phyloP scores from a whole-genome alignment of 2,329 filamentous ascomycete species.

The Alternaria brassicae region DNA sequence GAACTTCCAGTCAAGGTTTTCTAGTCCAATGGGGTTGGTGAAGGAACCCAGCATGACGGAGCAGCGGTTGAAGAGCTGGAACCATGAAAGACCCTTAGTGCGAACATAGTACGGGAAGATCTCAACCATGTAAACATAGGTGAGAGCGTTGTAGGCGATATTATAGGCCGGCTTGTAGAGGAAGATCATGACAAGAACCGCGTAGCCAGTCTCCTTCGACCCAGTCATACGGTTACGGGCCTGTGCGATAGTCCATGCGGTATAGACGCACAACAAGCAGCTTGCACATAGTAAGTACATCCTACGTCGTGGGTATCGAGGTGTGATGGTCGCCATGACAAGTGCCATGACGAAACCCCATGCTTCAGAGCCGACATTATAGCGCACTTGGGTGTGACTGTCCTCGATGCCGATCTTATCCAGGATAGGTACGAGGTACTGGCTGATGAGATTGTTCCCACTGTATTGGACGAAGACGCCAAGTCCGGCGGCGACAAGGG shows the following conservation, averaged over 20 bases:
- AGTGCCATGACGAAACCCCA: slow-evolving; percentile 66
- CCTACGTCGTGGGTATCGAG: slow-evolving; percentile 62
- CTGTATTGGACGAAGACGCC: slow-evolving; percentile 72
- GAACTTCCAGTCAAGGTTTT: slow-evolving; percentile 66
- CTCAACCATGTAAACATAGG: slow-evolving; percentile 62
- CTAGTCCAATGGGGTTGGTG: slow-evolving; percentile 69
- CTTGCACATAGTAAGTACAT: slow-evolving; percentile 60
- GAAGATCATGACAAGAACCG: slow-evolving; percentile 60
- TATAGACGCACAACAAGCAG: slow-evolving; percentile 45
- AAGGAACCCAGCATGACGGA: slow-evolving; percentile 67
- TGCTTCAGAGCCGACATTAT: slow-evolving; percentile 65
- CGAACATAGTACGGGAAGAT: slow-evolving; percentile 60
- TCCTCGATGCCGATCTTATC: slow-evolving; percentile 66
- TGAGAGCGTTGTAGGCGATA: slow-evolving; percentile 64
- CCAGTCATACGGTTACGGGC: slow-evolving; percentile 60
- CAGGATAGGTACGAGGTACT: slow-evolving; percentile 70
- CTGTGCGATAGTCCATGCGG: slow-evolving; percentile 50
- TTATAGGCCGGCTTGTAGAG: slow-evolving; percentile 62
- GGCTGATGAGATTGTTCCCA: slow-evolving; percentile 69
- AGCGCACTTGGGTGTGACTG: slow-evolving; percentile 44
- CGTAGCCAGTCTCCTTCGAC: slow-evolving; percentile 46
- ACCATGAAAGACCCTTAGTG: slow-evolving; percentile 60
- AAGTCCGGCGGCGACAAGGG: slow-evolving; percentile 67
- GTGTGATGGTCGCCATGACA: slow-evolving; percentile 62
- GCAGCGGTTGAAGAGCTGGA: slow-evolving; percentile 69